phyloP scores from a whole-genome alignment of 176 grass and related monocot genomes.

The Triticum urartu region DNA sequence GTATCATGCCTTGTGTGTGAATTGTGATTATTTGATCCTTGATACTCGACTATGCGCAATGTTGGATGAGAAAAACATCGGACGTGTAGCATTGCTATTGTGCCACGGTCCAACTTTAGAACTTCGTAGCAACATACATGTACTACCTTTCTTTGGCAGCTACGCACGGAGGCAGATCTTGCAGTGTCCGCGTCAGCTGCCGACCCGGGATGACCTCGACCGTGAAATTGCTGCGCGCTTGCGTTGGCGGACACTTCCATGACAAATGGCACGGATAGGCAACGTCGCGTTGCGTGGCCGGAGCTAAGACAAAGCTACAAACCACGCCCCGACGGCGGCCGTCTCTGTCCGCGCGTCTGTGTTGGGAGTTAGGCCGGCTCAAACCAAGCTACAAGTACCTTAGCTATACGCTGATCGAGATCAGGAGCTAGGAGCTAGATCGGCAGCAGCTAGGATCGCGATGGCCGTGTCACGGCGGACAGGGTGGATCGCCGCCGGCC shows the following conservation, averaged over 20 bases:
- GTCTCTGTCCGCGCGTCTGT: background rate
- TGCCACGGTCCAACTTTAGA: background rate
- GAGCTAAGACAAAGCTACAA: background rate
- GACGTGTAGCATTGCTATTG: background rate
- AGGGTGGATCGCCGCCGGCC: conserved; percentile 1
- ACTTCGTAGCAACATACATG: background rate
- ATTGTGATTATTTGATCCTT: no score
- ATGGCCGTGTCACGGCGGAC: background rate
- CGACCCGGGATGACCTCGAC: background rate
- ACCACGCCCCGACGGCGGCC: background rate
- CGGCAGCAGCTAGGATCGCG: background rate
- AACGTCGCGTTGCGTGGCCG: background rate
- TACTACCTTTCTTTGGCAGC: background rate
- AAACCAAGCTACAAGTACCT: background rate
- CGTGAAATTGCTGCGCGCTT: background rate
- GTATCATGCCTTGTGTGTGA: no score
- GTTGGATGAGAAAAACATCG: no score
- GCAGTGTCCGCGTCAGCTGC: background rate
- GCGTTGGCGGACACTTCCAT: background rate
- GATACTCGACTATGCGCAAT: no score
- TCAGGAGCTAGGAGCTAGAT: background rate
- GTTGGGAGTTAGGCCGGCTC: background rate
- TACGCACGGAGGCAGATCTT: background rate
- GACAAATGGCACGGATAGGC: conserved; percentile 19
- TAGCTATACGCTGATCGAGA: no score